phyloP scores from a whole-genome alignment of 179 eudicot genomes.

The Drosera spatulata region DNA sequence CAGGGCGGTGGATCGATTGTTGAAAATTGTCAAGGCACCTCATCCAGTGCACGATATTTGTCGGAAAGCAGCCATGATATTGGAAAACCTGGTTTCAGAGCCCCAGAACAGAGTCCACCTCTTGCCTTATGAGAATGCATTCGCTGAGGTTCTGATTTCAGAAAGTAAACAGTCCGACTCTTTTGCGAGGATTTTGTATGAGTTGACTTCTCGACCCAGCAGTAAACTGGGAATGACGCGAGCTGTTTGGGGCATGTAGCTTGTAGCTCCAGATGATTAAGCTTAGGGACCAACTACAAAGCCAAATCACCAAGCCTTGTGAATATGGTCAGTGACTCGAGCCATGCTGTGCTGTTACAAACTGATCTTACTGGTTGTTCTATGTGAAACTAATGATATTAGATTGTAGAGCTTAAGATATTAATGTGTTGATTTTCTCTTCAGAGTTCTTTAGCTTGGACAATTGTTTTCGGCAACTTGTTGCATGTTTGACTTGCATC shows the following conservation, averaged over 20 bases:
- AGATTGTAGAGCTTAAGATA: no score
- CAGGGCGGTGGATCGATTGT: slow-evolving; percentile 86
- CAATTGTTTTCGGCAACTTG: no score
- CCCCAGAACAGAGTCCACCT: slow-evolving; percentile 75
- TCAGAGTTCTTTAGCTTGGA: no score
- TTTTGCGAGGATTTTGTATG: slow-evolving; percentile 79
- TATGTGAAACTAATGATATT: no score
- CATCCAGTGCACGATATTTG: slow-evolving; percentile 92
- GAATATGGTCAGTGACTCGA: no score
- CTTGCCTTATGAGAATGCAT: slow-evolving; percentile 72
- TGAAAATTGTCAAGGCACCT: slow-evolving; percentile 75
- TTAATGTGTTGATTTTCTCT: no score
- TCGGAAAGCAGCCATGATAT: slow-evolving; percentile 71
- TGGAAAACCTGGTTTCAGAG: slow-evolving; percentile 82
- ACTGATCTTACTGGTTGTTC: no score
- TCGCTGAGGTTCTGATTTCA: slow-evolving; percentile 78
- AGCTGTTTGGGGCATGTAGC: slow-evolving; percentile 86
- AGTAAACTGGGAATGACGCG: slow-evolving; percentile 67
- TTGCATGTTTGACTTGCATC: no score
- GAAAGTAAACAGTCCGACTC: slow-evolving; percentile 74
- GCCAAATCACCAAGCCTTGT: no score
- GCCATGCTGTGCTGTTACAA: no score
- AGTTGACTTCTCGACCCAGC: slow-evolving; percentile 76
- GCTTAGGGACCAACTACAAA: no score
- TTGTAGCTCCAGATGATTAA: not conserved